Evolutionary conservation across 2,329 filamentous ascomycete species (phyloP), one percentile per base, ranked within the genome.

Genomic region (Alternaria conjuncta): DNA sequence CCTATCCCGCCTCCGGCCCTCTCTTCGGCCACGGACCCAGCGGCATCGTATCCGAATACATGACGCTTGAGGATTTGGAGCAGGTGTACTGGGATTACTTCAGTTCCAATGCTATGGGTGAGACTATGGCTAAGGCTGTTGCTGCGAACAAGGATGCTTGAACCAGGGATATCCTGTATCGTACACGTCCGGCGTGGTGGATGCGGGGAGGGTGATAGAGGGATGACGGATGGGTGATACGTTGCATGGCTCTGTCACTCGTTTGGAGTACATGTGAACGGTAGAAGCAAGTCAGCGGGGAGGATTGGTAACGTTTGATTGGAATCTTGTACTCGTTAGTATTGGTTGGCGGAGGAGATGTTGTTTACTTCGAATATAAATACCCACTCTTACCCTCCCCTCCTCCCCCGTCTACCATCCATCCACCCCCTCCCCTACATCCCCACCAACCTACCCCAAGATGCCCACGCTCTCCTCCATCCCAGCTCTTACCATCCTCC

Each of bases 101-200:
- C 9, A 41, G 36, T 41, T 41, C 36, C 36, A 41, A 41, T 2
- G 36, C 36, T 18, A 41, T 41, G 36, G 36, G 36, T 10, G 36
- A 41, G 36, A 41, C 36, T 41, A 41, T 41, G 36, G 36, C 36
- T 41, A 18, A 18, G 8, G 36, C 36, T 18, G 36, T 41, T 18
- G 36, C 36, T 41, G 36, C 36, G n/a, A 41, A 3, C n/a, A 41
- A 41, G 36, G 3, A 41, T 5, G 36, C 15, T 41, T 41, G 32
- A 41, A 2, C 2, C 15, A 0, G 15, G 0, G 0, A 0, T 5
- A n/a, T 9, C 2, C 15, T 5, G 2, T 7, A n/a, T 3, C 1
- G 12, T 30, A 30, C 10, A 11, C 9, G 26, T 21, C 21, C 21
- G 5, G 21, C 21, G 21, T 21, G 21, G 21, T 21, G 21, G 21